These are phyloP conservation scores for Gossypium gossypioides DNA, from an alignment of 441 rosid species.

Conservation along the genomic window DNA sequence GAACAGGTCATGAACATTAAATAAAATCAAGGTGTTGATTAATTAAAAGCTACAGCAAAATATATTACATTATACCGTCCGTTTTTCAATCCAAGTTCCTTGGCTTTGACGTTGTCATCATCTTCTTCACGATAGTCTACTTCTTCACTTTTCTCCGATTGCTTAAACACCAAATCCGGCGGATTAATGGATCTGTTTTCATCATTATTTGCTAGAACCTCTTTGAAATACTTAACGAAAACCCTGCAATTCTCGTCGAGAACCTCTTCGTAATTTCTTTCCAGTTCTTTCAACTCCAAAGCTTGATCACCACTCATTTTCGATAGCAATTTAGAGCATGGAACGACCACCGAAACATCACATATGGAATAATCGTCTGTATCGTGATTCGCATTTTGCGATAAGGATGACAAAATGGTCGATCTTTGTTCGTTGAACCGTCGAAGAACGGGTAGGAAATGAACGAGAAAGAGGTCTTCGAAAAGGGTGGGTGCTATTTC, in stretches of 20 bases:
- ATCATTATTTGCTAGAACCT: constrained; percentile 22
- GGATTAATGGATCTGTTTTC: constrained; percentile 18
- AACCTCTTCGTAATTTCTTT: constrained; percentile 37
- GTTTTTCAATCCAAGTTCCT: constrained; percentile 24
- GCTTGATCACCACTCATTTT: constrained; percentile 49
- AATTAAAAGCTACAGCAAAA: constrained; percentile 4
- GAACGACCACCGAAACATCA: constrained; percentile 30
- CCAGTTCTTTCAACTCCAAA: constrained; percentile 39
- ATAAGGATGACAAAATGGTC: constrained; percentile 22
- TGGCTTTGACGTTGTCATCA: constrained; percentile 18
- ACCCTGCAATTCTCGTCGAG: constrained; percentile 50
- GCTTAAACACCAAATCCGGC: constrained; percentile 26
- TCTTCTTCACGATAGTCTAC: constrained; percentile 13
- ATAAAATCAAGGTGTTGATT: background rate
- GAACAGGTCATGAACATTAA: background rate
- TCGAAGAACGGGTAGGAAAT: constrained; percentile 41
- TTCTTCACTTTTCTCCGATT: constrained; percentile 11
- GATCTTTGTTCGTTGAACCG: constrained; percentile 38
- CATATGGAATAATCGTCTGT: constrained; percentile 17
- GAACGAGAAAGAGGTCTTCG: constrained; percentile 42
- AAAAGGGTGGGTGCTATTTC: constrained; percentile 43
- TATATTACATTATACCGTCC: constrained; percentile 56
- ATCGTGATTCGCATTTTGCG: constrained; percentile 8
- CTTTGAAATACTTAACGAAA: constrained; percentile 34
- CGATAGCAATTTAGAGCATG: constrained; percentile 34